phyloP scores from a whole-genome alignment of 2,329 filamentous ascomycete species.

The Bretziella fagacearum region DNA sequence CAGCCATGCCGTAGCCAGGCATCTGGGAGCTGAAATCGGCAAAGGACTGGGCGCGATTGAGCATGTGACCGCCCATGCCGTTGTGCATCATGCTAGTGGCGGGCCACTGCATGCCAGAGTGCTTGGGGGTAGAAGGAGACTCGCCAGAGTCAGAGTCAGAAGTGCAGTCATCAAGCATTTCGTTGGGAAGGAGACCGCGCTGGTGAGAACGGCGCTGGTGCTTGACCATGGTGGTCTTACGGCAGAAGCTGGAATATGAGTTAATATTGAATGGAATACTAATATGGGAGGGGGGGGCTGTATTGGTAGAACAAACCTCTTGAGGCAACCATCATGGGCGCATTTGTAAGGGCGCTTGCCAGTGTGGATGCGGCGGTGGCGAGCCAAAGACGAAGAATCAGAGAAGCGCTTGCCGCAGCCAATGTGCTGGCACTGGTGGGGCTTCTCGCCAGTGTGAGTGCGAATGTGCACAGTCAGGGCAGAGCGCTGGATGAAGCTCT shows the following conservation, averaged over 20 bases:
- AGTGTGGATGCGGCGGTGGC: conserved; percentile 48
- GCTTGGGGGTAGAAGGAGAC: conserved; percentile 40
- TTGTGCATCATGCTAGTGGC: conserved; percentile 26
- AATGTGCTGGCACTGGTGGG: conserved; percentile 47
- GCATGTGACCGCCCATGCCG: conserved; percentile 23
- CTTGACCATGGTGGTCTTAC: conserved; percentile 56
- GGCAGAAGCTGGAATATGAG: conserved; percentile 41
- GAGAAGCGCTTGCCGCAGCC: conserved; percentile 54
- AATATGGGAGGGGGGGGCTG: background rate
- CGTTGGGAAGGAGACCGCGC: conserved; percentile 37
- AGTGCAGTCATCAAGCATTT: conserved; percentile 35
- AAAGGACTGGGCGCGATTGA: conserved; percentile 38
- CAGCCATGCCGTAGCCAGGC: conserved; percentile 24
- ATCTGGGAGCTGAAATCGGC: conserved; percentile 37
- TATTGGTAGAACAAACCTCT: conserved; percentile 30
- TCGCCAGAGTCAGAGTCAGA: conserved; percentile 42
- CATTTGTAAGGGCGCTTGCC: conserved; percentile 51
- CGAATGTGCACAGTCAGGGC: conserved; percentile 54
- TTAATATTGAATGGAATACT: conserved; percentile 15
- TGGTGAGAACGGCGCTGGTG: conserved; percentile 46
- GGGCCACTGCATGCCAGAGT: conserved; percentile 35
- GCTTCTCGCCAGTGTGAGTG: conserved; percentile 56
- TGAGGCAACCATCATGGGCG: conserved; percentile 42
- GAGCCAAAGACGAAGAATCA: conserved; percentile 48
- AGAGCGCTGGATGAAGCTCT: conserved; percentile 55